Evolutionary conservation across 75 land plant genomes (phyloP).

Genomic region (Cupressus sempervirens): DNA sequence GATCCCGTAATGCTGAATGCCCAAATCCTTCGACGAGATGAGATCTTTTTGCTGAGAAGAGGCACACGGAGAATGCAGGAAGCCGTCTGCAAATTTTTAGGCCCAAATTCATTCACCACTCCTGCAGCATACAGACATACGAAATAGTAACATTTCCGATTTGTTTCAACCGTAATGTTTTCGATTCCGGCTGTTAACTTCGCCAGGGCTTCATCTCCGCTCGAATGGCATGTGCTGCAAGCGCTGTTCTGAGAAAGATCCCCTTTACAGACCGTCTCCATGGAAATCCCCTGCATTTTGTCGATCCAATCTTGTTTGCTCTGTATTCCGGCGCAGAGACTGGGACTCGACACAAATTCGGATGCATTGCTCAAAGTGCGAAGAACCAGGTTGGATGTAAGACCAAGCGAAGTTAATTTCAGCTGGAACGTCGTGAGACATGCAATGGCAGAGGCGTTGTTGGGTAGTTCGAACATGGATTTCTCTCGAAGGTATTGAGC

Average conservation of each 20-base stretch:
- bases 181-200: background rate
- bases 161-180: background rate
- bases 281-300: constrained; percentile 20
- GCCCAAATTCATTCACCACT: constrained; percentile 40
- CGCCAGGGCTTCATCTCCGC: constrained; percentile 8
- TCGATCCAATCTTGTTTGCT: constrained; percentile 11
- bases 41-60: background rate
- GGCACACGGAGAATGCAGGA: constrained; percentile 39
- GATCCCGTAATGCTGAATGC: constrained; percentile 18
- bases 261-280: background rate
- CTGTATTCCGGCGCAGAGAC: constrained; percentile 14
- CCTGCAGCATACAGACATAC: constrained; percentile 54
- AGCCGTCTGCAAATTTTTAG: constrained; percentile 26
- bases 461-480: constrained; percentile 52
- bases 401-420: constrained; percentile 20
- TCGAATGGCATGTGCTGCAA: constrained; percentile 56
- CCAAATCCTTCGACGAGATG: background rate
- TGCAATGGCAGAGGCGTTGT: constrained; percentile 35
- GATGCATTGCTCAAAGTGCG: constrained; percentile 29
- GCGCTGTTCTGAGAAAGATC: constrained; percentile 11
- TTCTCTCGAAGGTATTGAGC: constrained; percentile 49
- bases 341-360: constrained; percentile 28
- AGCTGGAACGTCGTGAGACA: constrained; percentile 58
- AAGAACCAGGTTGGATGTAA: constrained; percentile 17
- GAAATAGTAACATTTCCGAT: constrained; percentile 36